A percentile compares a stretch with the other conserved stretches of the same genome.
phyloP scores from a whole-genome alignment of 1,284 basidiomycete species.

The Trichosporon sp. region DNA sequence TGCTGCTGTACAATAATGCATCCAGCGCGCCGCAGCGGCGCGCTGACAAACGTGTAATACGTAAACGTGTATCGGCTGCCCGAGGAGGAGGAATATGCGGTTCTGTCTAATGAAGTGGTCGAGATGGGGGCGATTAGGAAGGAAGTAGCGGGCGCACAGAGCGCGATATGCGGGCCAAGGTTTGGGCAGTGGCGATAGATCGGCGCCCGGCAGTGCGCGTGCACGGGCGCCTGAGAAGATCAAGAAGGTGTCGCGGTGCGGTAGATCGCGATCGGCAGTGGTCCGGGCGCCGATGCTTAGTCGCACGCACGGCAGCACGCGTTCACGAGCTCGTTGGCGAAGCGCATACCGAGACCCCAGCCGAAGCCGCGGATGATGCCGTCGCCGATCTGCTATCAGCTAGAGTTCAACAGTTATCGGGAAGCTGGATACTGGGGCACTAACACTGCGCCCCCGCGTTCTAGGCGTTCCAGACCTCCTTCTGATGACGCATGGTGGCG shows the following conservation, averaged over 20 bases:
- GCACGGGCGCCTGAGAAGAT: neutral
- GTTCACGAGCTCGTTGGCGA: conserved; percentile 13
- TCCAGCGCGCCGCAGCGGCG: neutral
- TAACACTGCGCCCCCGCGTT: too few relatives aligned
- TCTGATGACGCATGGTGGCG: too few relatives aligned
- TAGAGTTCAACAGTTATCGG: too few relatives aligned
- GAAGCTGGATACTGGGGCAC: too few relatives aligned
- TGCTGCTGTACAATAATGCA: neutral
- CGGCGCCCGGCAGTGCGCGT: neutral
- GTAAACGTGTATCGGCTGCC: neutral
- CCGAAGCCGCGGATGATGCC: conserved; percentile 11
- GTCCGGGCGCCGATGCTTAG: neutral
- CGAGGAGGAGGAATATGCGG: too few relatives aligned
- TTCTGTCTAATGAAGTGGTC: neutral
- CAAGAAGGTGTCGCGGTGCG: neutral
- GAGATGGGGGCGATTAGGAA: neutral
- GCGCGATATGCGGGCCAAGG: neutral
- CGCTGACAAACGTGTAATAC: neutral
- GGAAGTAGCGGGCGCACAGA: neutral
- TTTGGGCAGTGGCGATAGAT: neutral
- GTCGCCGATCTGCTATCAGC: conserved; percentile 7
- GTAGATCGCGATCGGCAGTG: neutral
- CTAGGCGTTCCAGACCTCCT: too few relatives aligned
- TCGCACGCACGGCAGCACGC: neutral
- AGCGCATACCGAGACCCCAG: conserved; percentile 12